These are phyloP conservation scores for Vaccinium corymbosum DNA, from an alignment of 148 eudicot species.

Conservation along the genomic window DNA sequence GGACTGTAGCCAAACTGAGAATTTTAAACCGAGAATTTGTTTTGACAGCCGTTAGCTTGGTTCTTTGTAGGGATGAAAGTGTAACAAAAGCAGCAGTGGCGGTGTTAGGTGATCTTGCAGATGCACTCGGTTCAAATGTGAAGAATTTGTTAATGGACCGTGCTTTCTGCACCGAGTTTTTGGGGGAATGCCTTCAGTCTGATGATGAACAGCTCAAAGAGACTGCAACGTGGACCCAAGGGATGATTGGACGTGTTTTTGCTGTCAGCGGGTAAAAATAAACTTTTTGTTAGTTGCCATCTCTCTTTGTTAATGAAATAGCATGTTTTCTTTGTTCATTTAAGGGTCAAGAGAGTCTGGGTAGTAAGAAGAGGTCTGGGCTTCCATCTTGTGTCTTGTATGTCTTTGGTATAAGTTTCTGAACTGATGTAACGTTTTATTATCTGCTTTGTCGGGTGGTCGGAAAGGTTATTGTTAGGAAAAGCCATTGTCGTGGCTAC, in stretches of 20 bases:
- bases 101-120: constrained; percentile 62
- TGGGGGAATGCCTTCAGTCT: constrained; percentile 51
- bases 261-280: constrained; percentile 19
- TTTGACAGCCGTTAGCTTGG: constrained; percentile 3
- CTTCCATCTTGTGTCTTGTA: background rate
- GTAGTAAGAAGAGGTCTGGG: background rate
- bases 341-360: constrained; percentile 6
- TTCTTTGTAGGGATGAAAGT: constrained; percentile 48
- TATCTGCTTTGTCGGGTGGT: constrained; percentile 9
- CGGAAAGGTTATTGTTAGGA: constrained; percentile 12
- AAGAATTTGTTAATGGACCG: constrained; percentile 44
- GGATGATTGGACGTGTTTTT: constrained; percentile 53
- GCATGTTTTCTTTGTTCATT: constrained; percentile 14
- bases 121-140: constrained; percentile 55
- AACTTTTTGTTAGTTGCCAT: background rate
- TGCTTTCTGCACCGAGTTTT: constrained; percentile 40
- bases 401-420: constrained; percentile 14
- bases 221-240: constrained; percentile 60
- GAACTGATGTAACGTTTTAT: constrained; percentile 12
- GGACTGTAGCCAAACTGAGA: background rate
- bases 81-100: constrained; percentile 64
- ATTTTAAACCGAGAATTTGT: background rate
- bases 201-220: constrained; percentile 56
- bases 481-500: background rate
- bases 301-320: constrained; percentile 12